A percentile compares a stretch with the other conserved stretches of the same genome.
Conservation (phyloP, 208 protist species). For the Giardia duodenalis region DNA sequence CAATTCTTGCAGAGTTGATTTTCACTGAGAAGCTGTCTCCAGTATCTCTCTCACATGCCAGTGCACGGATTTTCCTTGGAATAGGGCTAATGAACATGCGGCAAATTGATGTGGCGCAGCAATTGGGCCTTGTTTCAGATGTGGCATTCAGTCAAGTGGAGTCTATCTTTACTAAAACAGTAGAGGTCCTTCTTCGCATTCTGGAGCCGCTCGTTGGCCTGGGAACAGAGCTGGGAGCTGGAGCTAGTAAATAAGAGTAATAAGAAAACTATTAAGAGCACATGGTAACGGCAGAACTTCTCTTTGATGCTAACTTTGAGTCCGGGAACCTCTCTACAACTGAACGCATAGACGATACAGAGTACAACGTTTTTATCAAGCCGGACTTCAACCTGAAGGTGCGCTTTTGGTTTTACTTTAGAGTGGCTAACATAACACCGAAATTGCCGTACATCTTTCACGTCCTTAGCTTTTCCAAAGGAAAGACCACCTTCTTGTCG, state of each 20-base stretch:
- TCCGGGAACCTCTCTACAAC: conserved; percentile 23
- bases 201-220: neutral
- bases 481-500: neutral
- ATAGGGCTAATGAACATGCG: neutral
- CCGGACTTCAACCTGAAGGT: neutral
- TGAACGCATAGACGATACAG: neutral
- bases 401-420: conserved; percentile 26
- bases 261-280: no score
- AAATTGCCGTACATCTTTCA: conserved; percentile 15
- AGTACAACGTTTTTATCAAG: conserved; percentile 24
- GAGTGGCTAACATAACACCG: neutral
- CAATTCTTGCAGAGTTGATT: neutral
- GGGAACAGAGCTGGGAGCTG: neutral
- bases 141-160: neutral
- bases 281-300: neutral
- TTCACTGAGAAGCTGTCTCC: neutral
- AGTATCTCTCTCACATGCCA: neutral
- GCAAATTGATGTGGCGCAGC: neutral
- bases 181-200: neutral
- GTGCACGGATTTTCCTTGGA: neutral
- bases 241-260: no score
- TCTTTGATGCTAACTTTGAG: conserved; percentile 22
- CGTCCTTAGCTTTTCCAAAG: neutral
- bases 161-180: neutral
- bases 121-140: neutral